Percentiles rank a stretch among this genome's conserved stretches.
Conservation (phyloP, 441 rosid species). For the Rhodomyrtus psidioides region DNA sequence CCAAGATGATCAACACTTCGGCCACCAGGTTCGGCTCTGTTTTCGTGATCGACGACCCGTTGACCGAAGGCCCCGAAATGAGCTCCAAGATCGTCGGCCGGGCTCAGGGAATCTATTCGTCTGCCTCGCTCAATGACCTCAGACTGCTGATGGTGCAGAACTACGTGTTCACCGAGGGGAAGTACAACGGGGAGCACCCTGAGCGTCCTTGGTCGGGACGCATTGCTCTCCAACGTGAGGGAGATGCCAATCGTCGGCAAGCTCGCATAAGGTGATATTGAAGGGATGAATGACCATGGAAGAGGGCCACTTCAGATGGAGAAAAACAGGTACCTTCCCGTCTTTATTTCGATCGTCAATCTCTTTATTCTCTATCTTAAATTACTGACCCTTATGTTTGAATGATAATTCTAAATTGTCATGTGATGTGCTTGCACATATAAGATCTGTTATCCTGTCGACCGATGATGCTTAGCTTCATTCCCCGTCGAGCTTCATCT, state of each 20-base stretch:
- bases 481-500: background rate
- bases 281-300: background rate
- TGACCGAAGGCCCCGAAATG: too few relatives aligned
- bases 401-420: background rate
- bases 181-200: conserved; percentile 58
- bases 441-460: background rate
- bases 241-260: conserved; percentile 60
- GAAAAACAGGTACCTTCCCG: background rate
- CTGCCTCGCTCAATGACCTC: too few relatives aligned
- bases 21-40: too few relatives aligned
- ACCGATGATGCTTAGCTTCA: background rate
- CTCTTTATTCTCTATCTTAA: background rate
- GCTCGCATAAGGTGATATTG: background rate
- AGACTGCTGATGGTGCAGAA: too few relatives aligned
- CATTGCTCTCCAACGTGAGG: conserved; percentile 22
- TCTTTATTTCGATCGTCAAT: background rate
- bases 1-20: too few relatives aligned
- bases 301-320: too few relatives aligned
- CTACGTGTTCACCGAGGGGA: background rate
- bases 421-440: background rate
- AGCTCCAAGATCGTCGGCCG: too few relatives aligned
- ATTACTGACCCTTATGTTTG: background rate
- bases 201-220: conserved; percentile 46
- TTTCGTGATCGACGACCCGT: too few relatives aligned
- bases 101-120: too few relatives aligned